Evolutionary conservation across 2,329 filamentous ascomycete genomes (phyloP), one percentile per base, ranked within the genome.

Genomic region (Talaromyces sp.): DNA sequence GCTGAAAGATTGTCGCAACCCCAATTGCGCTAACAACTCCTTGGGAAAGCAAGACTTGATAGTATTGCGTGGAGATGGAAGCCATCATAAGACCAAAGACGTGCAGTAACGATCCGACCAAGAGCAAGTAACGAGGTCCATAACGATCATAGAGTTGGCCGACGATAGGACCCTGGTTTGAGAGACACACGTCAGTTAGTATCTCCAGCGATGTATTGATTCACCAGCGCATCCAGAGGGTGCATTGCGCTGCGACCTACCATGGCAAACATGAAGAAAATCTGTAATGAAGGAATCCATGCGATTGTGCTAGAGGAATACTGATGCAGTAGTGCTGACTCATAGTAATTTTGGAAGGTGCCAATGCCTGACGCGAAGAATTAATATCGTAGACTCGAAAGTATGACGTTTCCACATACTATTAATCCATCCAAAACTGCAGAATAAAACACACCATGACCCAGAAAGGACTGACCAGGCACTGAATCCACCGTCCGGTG

Each of bases 131-230:
- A 28, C 79, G 77, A 0, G 85, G 84, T 0, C 86, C 86, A 60
- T 83, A 81, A 54, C 76, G 80, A 64, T 89, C 86, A 63, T 80
- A 87, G 0, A 85, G 48, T 56, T 81, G 82, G 2, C 86, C 86
- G 13, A 83, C 3, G 33, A 56, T 28, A 10, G 54, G 54, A 7
- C 41, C 41, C 54, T 56, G 33, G 15, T 21, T 83, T 4, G 25
- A 28, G 7, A 10, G 6, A 17, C 25, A 13, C 10, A 52, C 7
- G 25, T n/a, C 21, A 37, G 48, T 52, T 10, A 51, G 33, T 33
- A 31, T 41, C 7, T 43, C 7, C 1, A 19, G 21, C 5, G 33
- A 35, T 35, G 11, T 13, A 35, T 31, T 31, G 28, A n/a, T n/a
- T n/a, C n/a, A n/a, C 9, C 28, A 31, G 22, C 8, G 21, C 8